Evolutionary conservation across 1,139 yeast genomes (phyloP).

Genomic region (Kodamaea sp.): DNA sequence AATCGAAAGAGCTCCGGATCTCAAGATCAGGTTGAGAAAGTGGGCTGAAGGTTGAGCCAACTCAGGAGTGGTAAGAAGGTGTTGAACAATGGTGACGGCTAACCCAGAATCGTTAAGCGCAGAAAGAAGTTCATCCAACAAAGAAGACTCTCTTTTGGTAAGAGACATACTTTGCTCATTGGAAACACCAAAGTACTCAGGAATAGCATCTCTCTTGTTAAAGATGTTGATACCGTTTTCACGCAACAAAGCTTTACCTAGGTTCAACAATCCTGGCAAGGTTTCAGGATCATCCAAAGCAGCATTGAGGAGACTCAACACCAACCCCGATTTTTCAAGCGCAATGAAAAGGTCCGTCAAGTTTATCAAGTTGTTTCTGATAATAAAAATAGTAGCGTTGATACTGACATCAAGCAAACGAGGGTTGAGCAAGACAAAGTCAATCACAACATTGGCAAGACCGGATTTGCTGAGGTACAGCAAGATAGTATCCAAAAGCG

Average conservation of each 20-base stretch:
- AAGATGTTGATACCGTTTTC: conserved; percentile 22
- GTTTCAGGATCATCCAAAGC: conserved; percentile 29
- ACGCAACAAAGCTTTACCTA: conserved; percentile 25
- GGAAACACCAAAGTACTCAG: neutral
- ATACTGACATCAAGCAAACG: conserved; percentile 25
- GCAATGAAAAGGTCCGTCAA: conserved; percentile 29
- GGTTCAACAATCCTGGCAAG: conserved; percentile 31
- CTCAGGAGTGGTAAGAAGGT: conserved; percentile 29
- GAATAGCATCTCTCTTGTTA: conserved; percentile 4
- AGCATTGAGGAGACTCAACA: conserved; percentile 25
- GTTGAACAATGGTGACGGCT: conserved; percentile 27
- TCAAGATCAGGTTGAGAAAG: conserved; percentile 24
- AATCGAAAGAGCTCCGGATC: conserved; percentile 26
- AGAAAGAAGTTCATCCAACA: conserved; percentile 25
- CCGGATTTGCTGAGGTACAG: conserved; percentile 24
- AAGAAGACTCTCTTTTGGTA: conserved; percentile 21
- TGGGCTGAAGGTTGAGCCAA: conserved; percentile 30
- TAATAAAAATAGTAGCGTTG: conserved; percentile 24
- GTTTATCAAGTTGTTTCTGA: conserved; percentile 23
- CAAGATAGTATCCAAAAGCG: conserved; percentile 27
- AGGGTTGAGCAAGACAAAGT: conserved; percentile 27
- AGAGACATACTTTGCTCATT: neutral
- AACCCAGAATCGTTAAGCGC: conserved; percentile 34
- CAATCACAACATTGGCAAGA: conserved; percentile 26
- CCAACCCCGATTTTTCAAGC: conserved; percentile 30